These are phyloP conservation scores for Hawksworthiomyces lignivorus DNA, from an alignment of 2,329 filamentous ascomycete genomes.

Conservation along the genomic window DNA sequence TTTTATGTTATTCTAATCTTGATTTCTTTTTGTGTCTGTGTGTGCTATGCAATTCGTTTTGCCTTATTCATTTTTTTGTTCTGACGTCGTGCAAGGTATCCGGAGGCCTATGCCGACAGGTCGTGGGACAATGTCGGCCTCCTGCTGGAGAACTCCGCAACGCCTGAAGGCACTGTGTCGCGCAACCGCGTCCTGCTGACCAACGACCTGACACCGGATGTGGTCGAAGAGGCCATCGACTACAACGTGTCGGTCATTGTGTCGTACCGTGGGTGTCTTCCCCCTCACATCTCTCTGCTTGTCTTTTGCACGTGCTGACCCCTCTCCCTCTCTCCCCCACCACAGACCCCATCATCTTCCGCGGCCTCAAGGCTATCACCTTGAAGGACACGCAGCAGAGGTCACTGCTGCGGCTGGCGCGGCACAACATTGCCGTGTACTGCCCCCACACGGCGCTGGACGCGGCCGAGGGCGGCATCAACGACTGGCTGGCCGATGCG, in stretches of 20 bases:
- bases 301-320: neutral
- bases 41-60: too few species aligned
- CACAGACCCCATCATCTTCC: slow-evolving; percentile 91
- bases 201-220: slow-evolving; percentile 81
- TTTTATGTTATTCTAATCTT: too few species aligned
- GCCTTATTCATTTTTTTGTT: too few species aligned
- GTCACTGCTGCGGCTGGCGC: slow-evolving; percentile 72
- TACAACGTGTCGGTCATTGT: slow-evolving; percentile 72
- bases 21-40: too few species aligned
- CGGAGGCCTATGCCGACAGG: slow-evolving; percentile 78
- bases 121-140: slow-evolving; percentile 97
- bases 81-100: slow-evolving; percentile 54
- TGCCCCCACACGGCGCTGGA: slow-evolving; percentile 93
- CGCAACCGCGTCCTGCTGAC: slow-evolving; percentile 49
- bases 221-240: slow-evolving; percentile 82
- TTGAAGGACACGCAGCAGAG: slow-evolving; percentile 79
- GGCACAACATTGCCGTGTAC: slow-evolving; percentile 89
- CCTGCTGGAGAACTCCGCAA: slow-evolving; percentile 39
- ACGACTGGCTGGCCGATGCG: slow-evolving; percentile 89
- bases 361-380: slow-evolving; percentile 81
- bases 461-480: slow-evolving; percentile 74
- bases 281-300: too few species aligned
- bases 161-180: slow-evolving; percentile 21
- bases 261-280: slow-evolving; percentile 75
- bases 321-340: slow-evolving; percentile 2